Evolutionary conservation across 768 basidiomycete genomes (phyloP).

Genomic region (Suillus hirtellus): DNA sequence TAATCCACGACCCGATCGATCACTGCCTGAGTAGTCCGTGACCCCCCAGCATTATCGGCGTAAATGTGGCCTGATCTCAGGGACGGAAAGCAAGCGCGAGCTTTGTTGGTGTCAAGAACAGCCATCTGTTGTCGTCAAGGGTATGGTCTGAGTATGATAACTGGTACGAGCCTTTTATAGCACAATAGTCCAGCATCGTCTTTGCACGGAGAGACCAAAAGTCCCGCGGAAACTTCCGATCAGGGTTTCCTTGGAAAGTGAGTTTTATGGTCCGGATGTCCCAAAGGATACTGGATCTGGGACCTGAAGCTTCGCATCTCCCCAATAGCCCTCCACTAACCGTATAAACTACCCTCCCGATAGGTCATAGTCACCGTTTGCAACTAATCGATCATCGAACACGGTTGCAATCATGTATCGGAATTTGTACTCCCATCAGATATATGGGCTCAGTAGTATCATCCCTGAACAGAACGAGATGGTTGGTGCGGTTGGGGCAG

Average conservation of each 20-base stretch:
- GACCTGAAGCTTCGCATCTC: background rate
- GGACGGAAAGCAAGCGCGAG: slow-evolving; percentile 63
- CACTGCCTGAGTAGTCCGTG: slow-evolving; percentile 56
- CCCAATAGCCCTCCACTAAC: background rate
- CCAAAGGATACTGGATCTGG: background rate
- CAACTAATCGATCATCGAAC: background rate
- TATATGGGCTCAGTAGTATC: background rate
- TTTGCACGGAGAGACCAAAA: background rate
- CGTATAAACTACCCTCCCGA: background rate
- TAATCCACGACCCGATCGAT: slow-evolving; percentile 67
- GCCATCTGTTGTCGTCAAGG: slow-evolving; percentile 17
- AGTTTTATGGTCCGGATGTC: background rate
- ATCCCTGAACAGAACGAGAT: background rate
- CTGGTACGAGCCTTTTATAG: background rate
- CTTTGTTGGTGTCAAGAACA: slow-evolving; percentile 48
- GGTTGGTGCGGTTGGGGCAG: background rate
- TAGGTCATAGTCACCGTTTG: background rate
- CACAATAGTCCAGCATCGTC: background rate
- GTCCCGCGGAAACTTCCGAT: background rate
- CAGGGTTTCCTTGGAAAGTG: background rate
- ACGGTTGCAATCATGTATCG: background rate
- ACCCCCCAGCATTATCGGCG: slow-evolving; percentile 79
- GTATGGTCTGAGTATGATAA: background rate
- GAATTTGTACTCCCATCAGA: background rate
- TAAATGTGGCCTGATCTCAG: slow-evolving; percentile 61